Evolutionary conservation across 1,284 basidiomycete genomes (phyloP).

Genomic region (Lentinus polychrous): DNA sequence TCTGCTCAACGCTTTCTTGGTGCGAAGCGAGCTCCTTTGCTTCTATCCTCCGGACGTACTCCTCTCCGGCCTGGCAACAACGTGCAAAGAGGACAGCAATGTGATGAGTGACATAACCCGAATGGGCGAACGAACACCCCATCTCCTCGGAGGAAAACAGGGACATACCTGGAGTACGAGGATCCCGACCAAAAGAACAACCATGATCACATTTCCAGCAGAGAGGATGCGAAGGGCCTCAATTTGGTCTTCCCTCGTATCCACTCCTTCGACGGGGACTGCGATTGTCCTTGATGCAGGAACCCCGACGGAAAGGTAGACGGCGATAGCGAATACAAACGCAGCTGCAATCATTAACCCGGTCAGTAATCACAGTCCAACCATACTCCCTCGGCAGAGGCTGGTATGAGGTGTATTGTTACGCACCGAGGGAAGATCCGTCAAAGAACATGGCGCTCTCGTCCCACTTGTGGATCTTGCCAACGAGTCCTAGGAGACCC

Average conservation of each 20-base stretch:
- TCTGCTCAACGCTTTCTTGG: slow-evolving; percentile 13
- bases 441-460: slow-evolving; percentile 92
- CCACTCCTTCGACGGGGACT: slow-evolving; percentile 43
- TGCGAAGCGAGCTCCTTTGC: slow-evolving; percentile 44
- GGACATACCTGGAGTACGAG: slow-evolving; percentile 62
- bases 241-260: slow-evolving; percentile 58
- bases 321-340: slow-evolving; percentile 66
- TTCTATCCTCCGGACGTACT: slow-evolving; percentile 72
- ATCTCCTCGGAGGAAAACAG: too few species aligned
- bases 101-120: slow-evolving; percentile 2
- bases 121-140: slow-evolving; percentile 1
- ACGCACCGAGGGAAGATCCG: slow-evolving; percentile 72
- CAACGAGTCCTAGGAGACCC: slow-evolving; percentile 64
- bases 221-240: slow-evolving; percentile 76
- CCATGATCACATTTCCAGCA: slow-evolving; percentile 81
- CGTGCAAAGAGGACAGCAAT: neutral
- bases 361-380: neutral
- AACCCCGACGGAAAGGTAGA: slow-evolving; percentile 78
- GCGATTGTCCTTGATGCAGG: slow-evolving; percentile 70
- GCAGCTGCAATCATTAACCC: slow-evolving; percentile 39
- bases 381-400: neutral
- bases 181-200: slow-evolving; percentile 57
- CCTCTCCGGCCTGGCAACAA: slow-evolving; percentile 70
- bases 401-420: neutral
- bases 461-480: slow-evolving; percentile 80